Evolutionary conservation across 176 grass and related monocot genomes (phyloP).

Genomic region (Oryza longistaminata): DNA sequence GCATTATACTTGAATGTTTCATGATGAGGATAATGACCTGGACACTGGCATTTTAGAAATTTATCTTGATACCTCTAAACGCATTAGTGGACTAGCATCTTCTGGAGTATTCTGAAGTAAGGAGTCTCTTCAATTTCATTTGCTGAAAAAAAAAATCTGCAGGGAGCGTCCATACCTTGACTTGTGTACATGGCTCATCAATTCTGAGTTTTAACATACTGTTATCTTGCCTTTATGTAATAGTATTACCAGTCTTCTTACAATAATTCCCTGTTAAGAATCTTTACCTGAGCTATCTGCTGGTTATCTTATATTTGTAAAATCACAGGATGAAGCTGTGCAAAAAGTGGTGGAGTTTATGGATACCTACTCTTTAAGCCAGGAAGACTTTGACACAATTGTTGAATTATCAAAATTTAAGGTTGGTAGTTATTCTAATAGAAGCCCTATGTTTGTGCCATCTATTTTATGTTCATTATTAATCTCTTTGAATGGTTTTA

Average conservation of each 20-base stretch:
- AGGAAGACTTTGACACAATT: constrained; percentile 93
- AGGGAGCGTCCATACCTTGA: not conserved
- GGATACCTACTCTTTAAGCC: constrained; percentile 94
- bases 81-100: not conserved
- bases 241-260: constrained; percentile 9
- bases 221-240: constrained; percentile 13
- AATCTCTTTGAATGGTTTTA: not conserved
- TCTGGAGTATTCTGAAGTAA: constrained; percentile 7
- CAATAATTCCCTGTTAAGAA: not conserved
- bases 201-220: not conserved
- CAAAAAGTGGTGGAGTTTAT: constrained; percentile 89
- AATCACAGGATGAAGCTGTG: constrained; percentile 80
- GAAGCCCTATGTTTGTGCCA: not conserved
- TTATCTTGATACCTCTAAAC: not conserved
- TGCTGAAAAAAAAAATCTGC: constrained; percentile 16
- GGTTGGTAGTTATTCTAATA: constrained; percentile 51
- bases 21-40: not conserved
- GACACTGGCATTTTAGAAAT: not conserved
- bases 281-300: constrained; percentile 10
- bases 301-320: constrained; percentile 36
- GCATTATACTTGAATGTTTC: constrained; percentile 13
- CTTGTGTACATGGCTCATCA: not conserved
- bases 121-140: not conserved
- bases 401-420: constrained; percentile 94
- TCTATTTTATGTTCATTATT: constrained; percentile 24